Percentiles rank a stretch among this genome's conserved stretches.
phyloP scores from a whole-genome alignment of 2,329 filamentous ascomycete species.

The Monosporascus sp. region DNA sequence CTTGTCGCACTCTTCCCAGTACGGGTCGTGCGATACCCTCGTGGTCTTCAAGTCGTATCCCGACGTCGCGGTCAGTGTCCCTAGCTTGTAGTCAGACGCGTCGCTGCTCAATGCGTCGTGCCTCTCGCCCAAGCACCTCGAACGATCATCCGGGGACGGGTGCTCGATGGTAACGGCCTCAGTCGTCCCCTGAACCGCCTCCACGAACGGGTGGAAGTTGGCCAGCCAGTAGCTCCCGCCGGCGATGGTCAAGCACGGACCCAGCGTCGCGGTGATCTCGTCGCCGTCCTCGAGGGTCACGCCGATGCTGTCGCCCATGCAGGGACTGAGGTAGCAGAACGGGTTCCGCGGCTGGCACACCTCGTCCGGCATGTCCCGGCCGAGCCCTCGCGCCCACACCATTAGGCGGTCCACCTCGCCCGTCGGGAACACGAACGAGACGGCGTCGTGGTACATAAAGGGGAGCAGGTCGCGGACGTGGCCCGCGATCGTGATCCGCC shows the following conservation, averaged over 20 bases:
- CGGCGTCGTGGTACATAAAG: conserved; percentile 19
- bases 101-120: conserved; percentile 31
- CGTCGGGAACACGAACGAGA: conserved; percentile 33
- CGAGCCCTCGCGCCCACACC: conserved; percentile 35
- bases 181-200: conserved; percentile 24
- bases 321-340: conserved; percentile 35
- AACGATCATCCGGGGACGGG: conserved; percentile 35
- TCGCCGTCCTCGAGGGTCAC: conserved; percentile 22
- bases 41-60: conserved; percentile 38
- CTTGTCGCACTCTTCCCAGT: conserved; percentile 36
- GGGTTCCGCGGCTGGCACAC: conserved; percentile 36
- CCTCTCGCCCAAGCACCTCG: conserved; percentile 26
- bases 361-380: conserved; percentile 33
- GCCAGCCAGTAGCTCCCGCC: conserved; percentile 36
- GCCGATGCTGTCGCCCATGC: conserved; percentile 42
- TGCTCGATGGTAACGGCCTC: conserved; percentile 21
- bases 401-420: conserved; percentile 30
- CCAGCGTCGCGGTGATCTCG: conserved; percentile 36
- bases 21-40: conserved; percentile 37
- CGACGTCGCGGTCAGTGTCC: conserved; percentile 33
- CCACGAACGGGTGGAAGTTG: conserved; percentile 39
- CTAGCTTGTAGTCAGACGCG: conserved; percentile 25
- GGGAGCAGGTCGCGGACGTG: conserved; percentile 38
- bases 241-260: conserved; percentile 33
- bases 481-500: conserved; percentile 32